Evolutionary conservation across 83 land plant species (phyloP), one percentile per base, ranked within the genome.

Genomic region (Diphasiastrum complanatum): DNA sequence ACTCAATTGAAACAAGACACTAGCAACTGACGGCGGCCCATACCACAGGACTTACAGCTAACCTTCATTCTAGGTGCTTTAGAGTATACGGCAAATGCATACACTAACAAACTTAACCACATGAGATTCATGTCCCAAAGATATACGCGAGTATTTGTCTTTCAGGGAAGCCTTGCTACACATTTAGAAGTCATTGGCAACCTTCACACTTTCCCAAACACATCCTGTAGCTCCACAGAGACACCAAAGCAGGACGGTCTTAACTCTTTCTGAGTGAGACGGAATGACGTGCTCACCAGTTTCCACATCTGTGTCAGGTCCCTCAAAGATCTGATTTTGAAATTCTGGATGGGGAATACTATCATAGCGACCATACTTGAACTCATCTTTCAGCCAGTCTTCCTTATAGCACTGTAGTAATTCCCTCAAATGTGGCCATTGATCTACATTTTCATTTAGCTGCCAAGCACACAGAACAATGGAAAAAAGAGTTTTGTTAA

Each of bases 281-380:
- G 18, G 55, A 57, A 8, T 36, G 14, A 38, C 43, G 8, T 14
- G 45, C 2, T 33, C 45, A 82, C 96, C 98, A 61, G 91, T 89
- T 81, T 93, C 98, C 10, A 89, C 67, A 65, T 93, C 98, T 27
- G 97, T 91, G 67, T 91, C 91, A 48, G 91, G 95, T 41, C 95
- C 93, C 64, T 91, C 95, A 78, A 82, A 91, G 36, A 85, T 77
- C 59, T 87, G 97, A 38, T 70, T 78, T 26, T 81, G 80, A 60
- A 91, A 91, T 1, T 77, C 60, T 25, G 73, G 46, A 1, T 78
- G 78, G 18, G 72, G 60, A 23, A 81, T 52, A 46, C 74, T 70
- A 41, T 83, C 89, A 64, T 83, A 93, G 53, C 79, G 87, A n/a
- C 98, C 98, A 76, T 93, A 93, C 73, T 93, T 93, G 78, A 41